Conservation (phyloP, 768 basidiomycete species). For the Calocera viscosa region DNA sequence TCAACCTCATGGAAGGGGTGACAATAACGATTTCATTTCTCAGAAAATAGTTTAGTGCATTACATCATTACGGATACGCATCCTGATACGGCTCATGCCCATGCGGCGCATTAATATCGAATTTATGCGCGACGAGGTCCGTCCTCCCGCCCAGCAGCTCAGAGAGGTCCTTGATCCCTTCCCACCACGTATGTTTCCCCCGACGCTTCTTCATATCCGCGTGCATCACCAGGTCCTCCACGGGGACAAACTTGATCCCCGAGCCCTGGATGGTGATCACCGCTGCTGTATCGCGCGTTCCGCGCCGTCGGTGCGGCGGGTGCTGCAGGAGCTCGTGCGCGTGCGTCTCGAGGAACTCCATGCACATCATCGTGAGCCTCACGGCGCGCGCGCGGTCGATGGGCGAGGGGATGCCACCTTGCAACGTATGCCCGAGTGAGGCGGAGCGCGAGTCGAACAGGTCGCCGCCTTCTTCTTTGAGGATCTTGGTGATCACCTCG, state of each 20-base stretch:
- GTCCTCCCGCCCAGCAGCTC: conserved; percentile 47
- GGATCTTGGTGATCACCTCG: conserved; percentile 80
- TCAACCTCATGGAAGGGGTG: not conserved
- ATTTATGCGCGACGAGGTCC: conserved; percentile 10
- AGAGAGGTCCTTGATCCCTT: conserved; percentile 48
- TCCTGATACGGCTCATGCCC: not conserved
- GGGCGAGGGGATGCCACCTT: conserved; percentile 91
- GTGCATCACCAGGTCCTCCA: conserved; percentile 68
- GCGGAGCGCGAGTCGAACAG: conserved; percentile 92
- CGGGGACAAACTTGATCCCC: conserved; percentile 66
- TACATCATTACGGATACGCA: not conserved
- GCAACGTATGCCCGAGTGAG: conserved; percentile 92
- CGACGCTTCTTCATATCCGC: conserved; percentile 86
- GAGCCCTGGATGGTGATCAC: conserved; percentile 86
- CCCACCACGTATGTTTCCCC: conserved; percentile 74
- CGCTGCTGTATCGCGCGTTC: conserved; percentile 52
- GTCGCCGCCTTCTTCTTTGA: conserved; percentile 84
- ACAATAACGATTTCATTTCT: not conserved
- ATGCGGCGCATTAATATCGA: not conserved
- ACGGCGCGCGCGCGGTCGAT: conserved; percentile 85
- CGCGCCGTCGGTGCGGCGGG: conserved; percentile 37
- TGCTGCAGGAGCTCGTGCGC: conserved; percentile 35
- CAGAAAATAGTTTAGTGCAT: not conserved
- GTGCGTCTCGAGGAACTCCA: conserved; percentile 84
- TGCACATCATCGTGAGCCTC: conserved; percentile 79